A percentile compares a stretch with the other conserved stretches of the same genome.
These are phyloP conservation scores for Bolboschoenoplectus hybrid DNA, from an alignment of 202 grass and related monocot genomes.

Conservation along the genomic window DNA sequence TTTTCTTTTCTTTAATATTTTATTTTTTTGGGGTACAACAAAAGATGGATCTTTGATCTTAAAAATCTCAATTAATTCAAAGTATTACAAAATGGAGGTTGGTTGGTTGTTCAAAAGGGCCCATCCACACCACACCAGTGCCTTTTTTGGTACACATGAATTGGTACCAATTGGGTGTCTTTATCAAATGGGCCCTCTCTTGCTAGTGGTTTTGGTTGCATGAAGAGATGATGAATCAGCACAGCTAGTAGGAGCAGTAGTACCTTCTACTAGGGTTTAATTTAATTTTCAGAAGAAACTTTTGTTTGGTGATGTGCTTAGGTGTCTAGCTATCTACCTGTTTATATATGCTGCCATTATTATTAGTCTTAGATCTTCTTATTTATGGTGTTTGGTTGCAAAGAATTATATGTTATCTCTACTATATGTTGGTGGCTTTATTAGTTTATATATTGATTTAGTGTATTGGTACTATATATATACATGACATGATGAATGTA, in stretches of 20 bases:
- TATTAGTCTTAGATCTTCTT: background rate
- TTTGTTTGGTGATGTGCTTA: constrained; percentile 29
- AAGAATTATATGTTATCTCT: background rate
- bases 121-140: constrained; percentile 9
- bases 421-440: background rate
- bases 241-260: constrained; percentile 3
- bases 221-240: constrained; percentile 25
- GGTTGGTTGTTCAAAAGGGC: constrained; percentile 38
- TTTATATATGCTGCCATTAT: constrained; percentile 13
- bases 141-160: constrained; percentile 24
- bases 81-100: constrained; percentile 32
- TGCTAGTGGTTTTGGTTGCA: constrained; percentile 44
- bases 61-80: constrained; percentile 30
- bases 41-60: constrained; percentile 25
- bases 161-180: constrained; percentile 32
- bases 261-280: constrained; percentile 35
- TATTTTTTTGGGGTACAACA: background rate
- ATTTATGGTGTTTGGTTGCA: constrained; percentile 14
- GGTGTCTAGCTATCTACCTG: constrained; percentile 23
- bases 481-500: background rate
- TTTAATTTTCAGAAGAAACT: constrained; percentile 7
- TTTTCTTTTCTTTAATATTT: background rate
- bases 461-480: background rate
- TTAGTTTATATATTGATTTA: constrained; percentile 14
- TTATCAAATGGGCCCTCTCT: constrained; percentile 36